Percentiles rank a stretch among this genome's conserved stretches.
Evolutionary conservation across 306 rosid genomes (phyloP).

Genomic region (Aeschynomene evenia): DNA sequence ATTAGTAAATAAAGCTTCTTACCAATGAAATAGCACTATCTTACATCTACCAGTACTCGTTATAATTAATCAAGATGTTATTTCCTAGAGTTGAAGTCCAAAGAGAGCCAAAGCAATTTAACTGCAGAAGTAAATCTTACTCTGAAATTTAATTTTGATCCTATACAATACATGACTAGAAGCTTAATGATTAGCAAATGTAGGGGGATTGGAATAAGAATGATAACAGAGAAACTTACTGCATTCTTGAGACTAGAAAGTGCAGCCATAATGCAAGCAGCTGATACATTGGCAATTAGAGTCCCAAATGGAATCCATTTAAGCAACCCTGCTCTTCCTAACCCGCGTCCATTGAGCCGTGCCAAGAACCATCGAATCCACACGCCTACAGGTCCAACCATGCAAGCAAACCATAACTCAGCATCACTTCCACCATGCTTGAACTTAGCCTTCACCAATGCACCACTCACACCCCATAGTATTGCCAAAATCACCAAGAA

Average conservation of each 20-base stretch:
- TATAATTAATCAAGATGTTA: conserved; percentile 2
- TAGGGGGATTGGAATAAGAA: neutral
- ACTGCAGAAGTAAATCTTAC: neutral
- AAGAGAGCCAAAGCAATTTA: neutral
- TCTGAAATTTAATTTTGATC: neutral
- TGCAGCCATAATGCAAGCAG: conserved; percentile 82
- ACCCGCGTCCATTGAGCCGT: conserved; percentile 72
- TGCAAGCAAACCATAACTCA: conserved; percentile 73
- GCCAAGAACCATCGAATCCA: conserved; percentile 97
- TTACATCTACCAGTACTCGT: neutral
- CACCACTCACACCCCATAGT: conserved; percentile 60
- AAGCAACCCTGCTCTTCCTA: conserved; percentile 50
- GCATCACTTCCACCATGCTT: conserved; percentile 48
- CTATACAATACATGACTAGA: neutral
- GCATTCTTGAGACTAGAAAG: conserved; percentile 54
- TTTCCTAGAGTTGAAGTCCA: neutral
- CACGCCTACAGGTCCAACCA: conserved; percentile 83
- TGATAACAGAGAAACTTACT: conserved; percentile 39
- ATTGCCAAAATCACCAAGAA: conserved; percentile 43
- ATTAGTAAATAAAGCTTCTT: no score
- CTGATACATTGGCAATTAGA: conserved; percentile 76
- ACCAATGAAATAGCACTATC: no score
- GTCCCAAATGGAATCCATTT: conserved; percentile 93
- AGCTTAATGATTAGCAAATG: conserved; percentile 2
- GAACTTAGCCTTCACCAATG: conserved; percentile 44